Evolutionary conservation across 176 grass and related monocot genomes (phyloP).

Genomic region (Otatea glauca): DNA sequence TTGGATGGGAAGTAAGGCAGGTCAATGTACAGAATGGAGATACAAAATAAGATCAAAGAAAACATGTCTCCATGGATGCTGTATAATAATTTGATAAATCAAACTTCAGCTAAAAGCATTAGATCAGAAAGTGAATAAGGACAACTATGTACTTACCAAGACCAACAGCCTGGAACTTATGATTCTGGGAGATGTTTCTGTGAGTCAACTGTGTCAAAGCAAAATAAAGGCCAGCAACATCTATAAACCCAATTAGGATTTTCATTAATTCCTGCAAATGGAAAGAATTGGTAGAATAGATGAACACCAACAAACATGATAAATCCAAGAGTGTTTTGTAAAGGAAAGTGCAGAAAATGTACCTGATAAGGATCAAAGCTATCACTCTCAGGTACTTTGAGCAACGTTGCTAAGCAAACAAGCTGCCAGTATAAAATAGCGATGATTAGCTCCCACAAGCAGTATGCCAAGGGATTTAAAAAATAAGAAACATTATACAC

Average conservation of each 20-base stretch:
- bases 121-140: constrained; percentile 5
- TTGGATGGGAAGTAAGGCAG: neutral
- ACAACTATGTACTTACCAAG: constrained; percentile 65
- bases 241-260: constrained; percentile 85
- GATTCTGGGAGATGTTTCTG: constrained; percentile 99
- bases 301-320: constrained; percentile 1
- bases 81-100: constrained; percentile 19
- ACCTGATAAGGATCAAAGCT: constrained; percentile 97
- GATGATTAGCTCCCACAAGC: constrained; percentile 30
- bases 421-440: constrained; percentile 64
- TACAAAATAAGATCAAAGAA: constrained; percentile 10
- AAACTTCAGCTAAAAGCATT: constrained; percentile 27
- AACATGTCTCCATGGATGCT: neutral
- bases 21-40: constrained; percentile 8
- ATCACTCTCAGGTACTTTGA: constrained; percentile 98
- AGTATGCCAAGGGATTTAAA: constrained; percentile 3
- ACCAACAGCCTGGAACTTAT: constrained; percentile 99
- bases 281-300: constrained; percentile 36
- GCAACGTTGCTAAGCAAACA: constrained; percentile 93
- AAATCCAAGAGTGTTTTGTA: constrained; percentile 22
- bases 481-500: neutral
- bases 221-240: constrained; percentile 99
- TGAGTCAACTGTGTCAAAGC: constrained; percentile 94
- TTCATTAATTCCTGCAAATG: constrained; percentile 85
- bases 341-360: constrained; percentile 16